Percentiles rank a stretch among this genome's conserved stretches.
Conservation (phyloP, 2,329 filamentous ascomycete genomes). For the Colletotrichum sp. region DNA sequence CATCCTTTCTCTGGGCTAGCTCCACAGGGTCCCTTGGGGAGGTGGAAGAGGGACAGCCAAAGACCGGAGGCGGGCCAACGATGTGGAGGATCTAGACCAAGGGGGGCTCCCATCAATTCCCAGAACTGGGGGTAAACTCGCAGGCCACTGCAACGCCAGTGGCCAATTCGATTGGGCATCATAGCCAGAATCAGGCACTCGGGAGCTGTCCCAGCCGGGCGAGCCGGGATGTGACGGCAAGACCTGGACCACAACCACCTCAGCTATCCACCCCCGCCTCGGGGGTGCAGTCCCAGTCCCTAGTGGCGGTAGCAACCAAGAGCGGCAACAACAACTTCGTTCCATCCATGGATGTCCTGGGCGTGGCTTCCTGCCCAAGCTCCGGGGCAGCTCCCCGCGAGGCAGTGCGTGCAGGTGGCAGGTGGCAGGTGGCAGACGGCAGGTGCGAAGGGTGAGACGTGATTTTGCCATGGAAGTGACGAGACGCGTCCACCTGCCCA, state of each 20-base stretch:
- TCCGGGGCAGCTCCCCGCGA: conserved; percentile 14
- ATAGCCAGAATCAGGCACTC: neutral
- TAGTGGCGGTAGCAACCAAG: neutral
- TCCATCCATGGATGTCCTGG: neutral
- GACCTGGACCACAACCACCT: neutral
- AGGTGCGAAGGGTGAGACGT: neutral
- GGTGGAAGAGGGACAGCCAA: neutral
- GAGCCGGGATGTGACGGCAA: neutral
- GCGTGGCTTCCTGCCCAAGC: conserved; percentile 5
- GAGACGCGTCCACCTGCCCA: conserved; percentile 8
- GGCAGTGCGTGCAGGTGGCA: conserved; percentile 2
- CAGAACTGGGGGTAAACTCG: neutral
- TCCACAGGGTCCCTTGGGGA: neutral
- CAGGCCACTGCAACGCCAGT: neutral
- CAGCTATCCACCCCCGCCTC: conserved; percentile 10
- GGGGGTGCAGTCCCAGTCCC: neutral
- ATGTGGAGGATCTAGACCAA: neutral
- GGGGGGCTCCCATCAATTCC: neutral
- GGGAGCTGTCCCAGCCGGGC: neutral
- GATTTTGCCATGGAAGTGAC: neutral
- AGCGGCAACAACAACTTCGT: neutral
- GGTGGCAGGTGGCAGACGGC: neutral
- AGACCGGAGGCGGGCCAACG: neutral
- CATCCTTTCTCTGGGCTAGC: neutral
- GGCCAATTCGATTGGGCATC: neutral